Base-by-base conservation (phyloP, 2,329 filamentous ascomycete genomes). In the Cryphonectria japonica region DNA sequence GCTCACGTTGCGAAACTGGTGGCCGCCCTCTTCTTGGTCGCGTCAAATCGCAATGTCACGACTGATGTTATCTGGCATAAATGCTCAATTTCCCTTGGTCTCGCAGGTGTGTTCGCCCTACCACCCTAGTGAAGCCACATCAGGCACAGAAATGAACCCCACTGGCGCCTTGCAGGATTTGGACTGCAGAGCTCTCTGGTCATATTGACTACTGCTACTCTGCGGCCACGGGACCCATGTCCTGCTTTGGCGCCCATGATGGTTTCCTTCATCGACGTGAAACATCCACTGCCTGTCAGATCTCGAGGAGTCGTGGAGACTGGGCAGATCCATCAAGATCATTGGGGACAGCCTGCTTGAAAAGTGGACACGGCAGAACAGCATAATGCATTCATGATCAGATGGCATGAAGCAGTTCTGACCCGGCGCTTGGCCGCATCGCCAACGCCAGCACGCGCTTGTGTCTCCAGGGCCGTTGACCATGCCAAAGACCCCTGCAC, bases 341-440 rank as follows among this genome's bases (percentile, higher is more conserved):
- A 64, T 43, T 43, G 41, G 61, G 22, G 22, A n/a, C n/a, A 19
- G 3, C 61, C 37, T 29, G 16, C n/a, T 64, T 26, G 22, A 43
- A 43, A 16, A 59, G 54, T 59, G 60, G 32, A 41, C 19, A 41
- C n/a, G n/a, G 34, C 37, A 39, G 19, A 62, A 34, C n/a, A 39
- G 9, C 34, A 19, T 6, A 26, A 32, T 43, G 37, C n/a, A n/a
- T 26, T 64, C 37, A 46, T 19, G n/a, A 8, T 16, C 61, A 26
- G 37, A 26, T 26, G 61, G 34, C 39, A n/a, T 43, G 61, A n/a
- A 29, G 26, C 61, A 19, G 13, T 46, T 2, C 14, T 59, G 34
- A 19, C 39, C 37, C 16, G 69, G 71, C 69, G 71, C 65, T 71
- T 71, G 62, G 2, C 22, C 66, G 69, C 71, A 69, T 64, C 39